Percentiles rank a stretch among this genome's conserved stretches.
phyloP scores from a whole-genome alignment of 2,329 filamentous ascomycete genomes.

The Paramyrothecium roridum region DNA sequence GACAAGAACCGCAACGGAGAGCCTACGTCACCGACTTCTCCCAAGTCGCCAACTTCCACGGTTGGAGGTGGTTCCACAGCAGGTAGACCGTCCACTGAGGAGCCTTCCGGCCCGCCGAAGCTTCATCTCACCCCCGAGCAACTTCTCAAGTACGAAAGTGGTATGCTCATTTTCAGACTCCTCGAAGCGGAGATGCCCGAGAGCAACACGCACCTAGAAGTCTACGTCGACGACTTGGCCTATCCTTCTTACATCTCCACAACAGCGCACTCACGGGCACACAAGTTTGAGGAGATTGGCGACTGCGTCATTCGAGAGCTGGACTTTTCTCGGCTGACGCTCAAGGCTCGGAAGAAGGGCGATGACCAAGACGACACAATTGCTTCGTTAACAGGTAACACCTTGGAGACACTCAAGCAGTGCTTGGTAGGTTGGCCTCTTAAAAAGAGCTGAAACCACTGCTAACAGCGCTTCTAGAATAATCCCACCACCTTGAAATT shows the following conservation, averaged over 20 bases:
- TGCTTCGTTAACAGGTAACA: slow-evolving; percentile 80
- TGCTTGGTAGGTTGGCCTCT: slow-evolving; percentile 63
- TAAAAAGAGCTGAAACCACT: background rate
- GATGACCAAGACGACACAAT: slow-evolving; percentile 75
- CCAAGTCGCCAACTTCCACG: slow-evolving; percentile 11
- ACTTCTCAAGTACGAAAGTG: slow-evolving; percentile 81
- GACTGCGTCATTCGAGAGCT: slow-evolving; percentile 95
- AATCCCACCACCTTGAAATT: slow-evolving; percentile 82
- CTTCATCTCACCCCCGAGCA: slow-evolving; percentile 76
- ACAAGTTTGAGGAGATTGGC: slow-evolving; percentile 86
- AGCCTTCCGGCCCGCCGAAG: slow-evolving; percentile 64
- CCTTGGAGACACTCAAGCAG: slow-evolving; percentile 81
- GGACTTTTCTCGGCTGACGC: slow-evolving; percentile 91
- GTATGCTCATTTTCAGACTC: slow-evolving; percentile 90
- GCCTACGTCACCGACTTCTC: slow-evolving; percentile 30
- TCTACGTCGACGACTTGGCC: slow-evolving; percentile 91
- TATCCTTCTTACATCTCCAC: slow-evolving; percentile 86
- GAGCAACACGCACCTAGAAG: slow-evolving; percentile 73
- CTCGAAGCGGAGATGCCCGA: slow-evolving; percentile 83
- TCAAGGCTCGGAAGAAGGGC: slow-evolving; percentile 78
- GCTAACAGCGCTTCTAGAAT: slow-evolving; percentile 54
- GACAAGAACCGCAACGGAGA: slow-evolving; percentile 22
- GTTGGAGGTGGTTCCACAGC: slow-evolving; percentile 43
- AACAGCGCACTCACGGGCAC: slow-evolving; percentile 64
- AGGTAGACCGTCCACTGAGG: slow-evolving; percentile 30